Base-by-base conservation (phyloP, 345 rosid species). In the Conringia planisiliqua region DNA sequence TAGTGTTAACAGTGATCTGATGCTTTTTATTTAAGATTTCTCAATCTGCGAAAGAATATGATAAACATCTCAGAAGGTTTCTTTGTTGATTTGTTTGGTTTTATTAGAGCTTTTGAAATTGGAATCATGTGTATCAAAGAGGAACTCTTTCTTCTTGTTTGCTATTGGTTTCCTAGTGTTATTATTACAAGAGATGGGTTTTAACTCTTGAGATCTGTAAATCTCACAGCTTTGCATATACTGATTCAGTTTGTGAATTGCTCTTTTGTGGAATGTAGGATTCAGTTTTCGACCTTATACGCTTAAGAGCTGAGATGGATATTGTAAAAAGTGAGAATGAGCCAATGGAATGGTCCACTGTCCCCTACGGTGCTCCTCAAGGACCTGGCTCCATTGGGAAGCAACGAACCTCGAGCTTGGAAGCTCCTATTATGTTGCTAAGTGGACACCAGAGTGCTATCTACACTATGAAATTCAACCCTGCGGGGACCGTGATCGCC, bases 271-370 rank as follows among this genome's bases (percentile, higher is more conserved):
- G 14, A 3, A 30, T 29, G 6, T 13, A 47, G 43, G 56, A 18
- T 47, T 26, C 7, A 0, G 11, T 36, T 33, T 17, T 10, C 1
- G 30, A 18, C 6, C 24, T 4, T 12, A 58, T 32, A 16, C 24
- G 14, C 20, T 33, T 1, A 11, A 39, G 22, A 43, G 70, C 50
- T 54, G 66, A 75, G 80, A 87, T 87, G 91, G 89, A 87, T 64
- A 57, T 85, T 27, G 67, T 58, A 58, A 72, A 66, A 2, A 76
- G 86, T 60, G 88, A 88, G 50, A 75, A 79, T 60, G 96, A 90
- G 82, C 97, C 97, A 32, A 87, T 90, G 97, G 96, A 90, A 40
- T 92, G 92, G 96, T 85, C 97, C 33, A 77, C 93, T 10, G 86
- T 86, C 67, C 86, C 85, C 2, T 85, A 81, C 44, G 58, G 47